Evolutionary conservation across 2,329 filamentous ascomycete species (phyloP).

Genomic region (Neonectria hederae): DNA sequence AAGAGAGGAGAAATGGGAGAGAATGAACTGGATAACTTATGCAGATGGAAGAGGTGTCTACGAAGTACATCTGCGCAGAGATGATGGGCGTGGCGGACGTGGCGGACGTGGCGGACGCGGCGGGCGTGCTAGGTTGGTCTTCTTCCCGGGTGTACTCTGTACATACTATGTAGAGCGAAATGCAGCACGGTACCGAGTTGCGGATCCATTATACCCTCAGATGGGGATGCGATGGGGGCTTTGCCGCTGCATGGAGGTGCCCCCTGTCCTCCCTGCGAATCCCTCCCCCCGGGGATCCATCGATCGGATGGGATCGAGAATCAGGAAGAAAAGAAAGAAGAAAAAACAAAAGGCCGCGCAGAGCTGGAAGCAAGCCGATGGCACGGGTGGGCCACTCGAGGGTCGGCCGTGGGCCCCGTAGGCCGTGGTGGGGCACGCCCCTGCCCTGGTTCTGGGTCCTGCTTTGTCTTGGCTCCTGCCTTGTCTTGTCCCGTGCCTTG

Average conservation of each 20-base stretch:
- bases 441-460: constrained; percentile 23
- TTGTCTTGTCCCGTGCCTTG: background rate
- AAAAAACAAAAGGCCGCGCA: background rate
- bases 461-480: background rate
- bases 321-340: background rate
- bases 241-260: background rate
- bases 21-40: background rate
- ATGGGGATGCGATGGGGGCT: background rate
- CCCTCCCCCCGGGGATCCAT: constrained; percentile 29
- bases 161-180: no score
- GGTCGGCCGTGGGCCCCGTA: background rate
- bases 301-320: constrained; percentile 50
- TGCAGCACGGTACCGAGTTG: background rate
- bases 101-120: constrained; percentile 30
- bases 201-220: background rate
- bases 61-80: constrained; percentile 23
- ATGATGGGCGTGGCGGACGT: constrained; percentile 41
- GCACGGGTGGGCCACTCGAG: background rate
- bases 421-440: constrained; percentile 15
- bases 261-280: constrained; percentile 27
- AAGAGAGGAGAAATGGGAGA: background rate
- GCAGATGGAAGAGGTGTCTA: background rate
- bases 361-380: background rate
- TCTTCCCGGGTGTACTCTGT: background rate
- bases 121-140: background rate